These are phyloP conservation scores for Geotrichum cucujoidarum DNA, from an alignment of 1,139 yeast species.

Conservation along the genomic window DNA sequence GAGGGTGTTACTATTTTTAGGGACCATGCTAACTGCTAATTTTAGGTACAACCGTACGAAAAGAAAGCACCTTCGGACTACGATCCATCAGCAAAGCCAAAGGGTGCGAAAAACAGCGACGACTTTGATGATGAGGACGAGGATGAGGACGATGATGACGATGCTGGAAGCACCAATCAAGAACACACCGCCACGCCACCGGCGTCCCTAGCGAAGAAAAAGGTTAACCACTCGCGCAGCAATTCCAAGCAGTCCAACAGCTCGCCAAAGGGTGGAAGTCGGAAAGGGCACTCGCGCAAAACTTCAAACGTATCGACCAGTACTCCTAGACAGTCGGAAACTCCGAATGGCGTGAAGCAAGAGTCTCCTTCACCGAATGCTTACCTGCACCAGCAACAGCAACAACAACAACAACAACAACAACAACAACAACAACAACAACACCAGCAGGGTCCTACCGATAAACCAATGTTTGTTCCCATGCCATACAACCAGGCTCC, in stretches of 20 bases:
- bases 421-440: conserved; percentile 18
- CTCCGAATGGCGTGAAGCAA: not conserved
- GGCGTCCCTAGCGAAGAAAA: conserved; percentile 7
- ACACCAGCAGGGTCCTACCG: not conserved
- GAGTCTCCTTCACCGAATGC: conserved; percentile 1
- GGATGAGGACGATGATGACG: conserved; percentile 13
- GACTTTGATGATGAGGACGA: conserved; percentile 26
- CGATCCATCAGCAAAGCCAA: conserved; percentile 22
- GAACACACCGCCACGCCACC: conserved; percentile 7
- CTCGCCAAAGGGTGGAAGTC: conserved; percentile 11
- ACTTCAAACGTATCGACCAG: conserved; percentile 2
- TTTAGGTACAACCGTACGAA: conserved; percentile 33
- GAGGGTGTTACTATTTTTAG: conserved; percentile 15
- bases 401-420: conserved; percentile 19
- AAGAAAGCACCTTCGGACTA: conserved; percentile 31
- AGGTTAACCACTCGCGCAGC: not conserved
- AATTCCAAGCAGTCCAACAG: conserved; percentile 7
- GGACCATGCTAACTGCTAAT: conserved; percentile 17
- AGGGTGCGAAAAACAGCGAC: conserved; percentile 18
- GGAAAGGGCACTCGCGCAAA: conserved; percentile 9
- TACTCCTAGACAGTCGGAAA: conserved; percentile 4
- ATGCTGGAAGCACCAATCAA: conserved; percentile 4
- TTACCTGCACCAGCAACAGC: not conserved
- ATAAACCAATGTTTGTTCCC: not conserved
- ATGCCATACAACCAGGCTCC: not conserved